phyloP scores from a whole-genome alignment of 768 basidiomycete species.

The Termitomyces heimii region DNA sequence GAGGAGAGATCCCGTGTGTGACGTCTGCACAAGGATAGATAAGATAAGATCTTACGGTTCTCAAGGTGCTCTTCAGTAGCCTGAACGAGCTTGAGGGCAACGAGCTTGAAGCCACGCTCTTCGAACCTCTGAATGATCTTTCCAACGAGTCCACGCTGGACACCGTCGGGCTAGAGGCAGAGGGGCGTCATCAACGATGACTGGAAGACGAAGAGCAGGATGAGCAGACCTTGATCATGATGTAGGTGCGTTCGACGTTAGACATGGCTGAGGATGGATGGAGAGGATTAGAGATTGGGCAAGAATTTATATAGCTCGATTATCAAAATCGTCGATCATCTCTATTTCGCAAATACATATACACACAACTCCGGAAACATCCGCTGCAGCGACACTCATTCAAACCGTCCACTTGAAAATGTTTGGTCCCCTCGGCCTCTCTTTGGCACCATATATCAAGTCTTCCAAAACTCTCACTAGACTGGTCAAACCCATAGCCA shows the following conservation, averaged over 20 bases:
- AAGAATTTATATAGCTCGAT: slow-evolving; percentile 12
- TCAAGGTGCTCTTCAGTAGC: slow-evolving; percentile 83
- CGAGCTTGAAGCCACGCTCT: slow-evolving; percentile 96
- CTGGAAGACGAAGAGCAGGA: neutral
- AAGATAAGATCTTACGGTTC: slow-evolving; percentile 51
- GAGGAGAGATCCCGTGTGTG: slow-evolving; percentile 7
- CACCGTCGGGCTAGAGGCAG: slow-evolving; percentile 83
- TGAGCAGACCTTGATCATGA: slow-evolving; percentile 90
- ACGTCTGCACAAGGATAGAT: slow-evolving; percentile 5
- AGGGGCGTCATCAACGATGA: slow-evolving; percentile 9
- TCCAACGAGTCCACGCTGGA: slow-evolving; percentile 93
- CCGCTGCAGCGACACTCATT: slow-evolving; percentile 18
- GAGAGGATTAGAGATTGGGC: slow-evolving; percentile 16
- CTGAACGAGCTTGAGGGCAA: slow-evolving; percentile 87
- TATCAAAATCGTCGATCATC: slow-evolving; percentile 30
- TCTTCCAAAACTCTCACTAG: slow-evolving; percentile 61
- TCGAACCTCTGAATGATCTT: slow-evolving; percentile 96
- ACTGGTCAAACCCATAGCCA: slow-evolving; percentile 71
- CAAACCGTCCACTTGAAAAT: slow-evolving; percentile 24
- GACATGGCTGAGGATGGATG: slow-evolving; percentile 47
- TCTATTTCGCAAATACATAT: slow-evolving; percentile 32
- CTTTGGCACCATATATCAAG: slow-evolving; percentile 72
- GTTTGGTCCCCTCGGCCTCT: slow-evolving; percentile 58
- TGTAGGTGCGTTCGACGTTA: slow-evolving; percentile 86
- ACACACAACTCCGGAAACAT: slow-evolving; percentile 38